Evolutionary conservation across 1,139 yeast genomes (phyloP).

Genomic region (Sugiyamaella castrensis): DNA sequence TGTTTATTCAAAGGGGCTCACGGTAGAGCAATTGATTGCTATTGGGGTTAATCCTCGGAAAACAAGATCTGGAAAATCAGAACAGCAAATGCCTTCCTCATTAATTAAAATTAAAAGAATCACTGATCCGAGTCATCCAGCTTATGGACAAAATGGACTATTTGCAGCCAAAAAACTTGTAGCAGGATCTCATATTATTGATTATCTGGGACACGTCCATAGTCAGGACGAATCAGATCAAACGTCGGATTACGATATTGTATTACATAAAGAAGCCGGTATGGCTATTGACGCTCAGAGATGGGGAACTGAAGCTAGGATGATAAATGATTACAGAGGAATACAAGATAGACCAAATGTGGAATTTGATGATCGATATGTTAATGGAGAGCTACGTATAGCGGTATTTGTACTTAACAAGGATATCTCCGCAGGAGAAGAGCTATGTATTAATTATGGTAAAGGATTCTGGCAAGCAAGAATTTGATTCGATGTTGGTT

Average conservation of each 20-base stretch:
- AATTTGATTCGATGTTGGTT: background rate
- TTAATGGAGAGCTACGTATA: conserved; percentile 26
- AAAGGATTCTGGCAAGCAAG: conserved; percentile 30
- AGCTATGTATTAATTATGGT: conserved; percentile 30
- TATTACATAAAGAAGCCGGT: conserved; percentile 24
- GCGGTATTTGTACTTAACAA: conserved; percentile 27
- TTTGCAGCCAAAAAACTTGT: conserved; percentile 28
- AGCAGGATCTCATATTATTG: conserved; percentile 28
- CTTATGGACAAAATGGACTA: conserved; percentile 31
- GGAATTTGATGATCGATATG: conserved; percentile 27
- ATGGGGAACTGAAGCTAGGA: conserved; percentile 32
- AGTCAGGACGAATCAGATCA: conserved; percentile 26
- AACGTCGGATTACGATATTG: conserved; percentile 30
- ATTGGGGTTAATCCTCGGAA: conserved; percentile 18
- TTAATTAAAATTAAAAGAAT: conserved; percentile 26
- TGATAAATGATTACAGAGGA: conserved; percentile 35
- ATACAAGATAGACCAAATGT: conserved; percentile 28
- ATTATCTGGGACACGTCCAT: conserved; percentile 32
- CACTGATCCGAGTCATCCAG: conserved; percentile 29
- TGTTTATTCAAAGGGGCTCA: conserved; percentile 22
- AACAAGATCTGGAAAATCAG: background rate
- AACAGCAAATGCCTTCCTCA: conserved; percentile 17
- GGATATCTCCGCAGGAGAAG: conserved; percentile 27
- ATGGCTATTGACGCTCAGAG: conserved; percentile 30
- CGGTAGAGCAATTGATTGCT: conserved; percentile 14